These are phyloP conservation scores for Helianthus tuberosus DNA, from an alignment of 129 eudicot genomes.

Conservation along the genomic window DNA sequence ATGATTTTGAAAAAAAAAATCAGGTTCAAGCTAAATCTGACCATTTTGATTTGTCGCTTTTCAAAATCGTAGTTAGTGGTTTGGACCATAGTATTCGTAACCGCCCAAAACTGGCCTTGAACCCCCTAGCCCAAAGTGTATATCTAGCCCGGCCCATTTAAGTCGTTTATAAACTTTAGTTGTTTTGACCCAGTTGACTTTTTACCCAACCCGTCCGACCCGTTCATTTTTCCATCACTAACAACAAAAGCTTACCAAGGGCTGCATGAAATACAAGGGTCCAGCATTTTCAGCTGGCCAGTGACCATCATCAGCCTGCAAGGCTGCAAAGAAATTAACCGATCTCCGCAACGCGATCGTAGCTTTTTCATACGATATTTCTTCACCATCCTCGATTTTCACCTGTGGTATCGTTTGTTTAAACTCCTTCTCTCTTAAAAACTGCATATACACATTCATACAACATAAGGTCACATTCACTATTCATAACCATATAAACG, in stretches of 20 bases:
- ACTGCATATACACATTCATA: constrained; percentile 50
- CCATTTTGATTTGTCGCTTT: not conserved
- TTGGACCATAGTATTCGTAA: no score
- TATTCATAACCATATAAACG: constrained; percentile 12
- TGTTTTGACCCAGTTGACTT: not conserved
- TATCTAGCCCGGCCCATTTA: not conserved
- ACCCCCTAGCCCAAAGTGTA: no score
- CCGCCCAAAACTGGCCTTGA: no score
- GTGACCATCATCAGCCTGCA: constrained; percentile 88
- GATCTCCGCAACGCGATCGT: constrained; percentile 61
- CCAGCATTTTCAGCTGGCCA: constrained; percentile 98
- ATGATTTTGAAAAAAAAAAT: not conserved
- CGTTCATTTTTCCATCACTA: not conserved
- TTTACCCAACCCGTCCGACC: constrained; percentile 6
- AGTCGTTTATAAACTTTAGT: not conserved
- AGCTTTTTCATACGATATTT: constrained; percentile 60
- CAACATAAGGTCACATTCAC: not conserved
- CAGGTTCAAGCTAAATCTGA: not conserved
- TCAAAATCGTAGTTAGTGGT: no score
- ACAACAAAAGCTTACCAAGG: constrained; percentile 44
- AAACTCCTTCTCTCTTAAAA: constrained; percentile 58
- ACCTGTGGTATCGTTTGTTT: constrained; percentile 61
- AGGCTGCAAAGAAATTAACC: constrained; percentile 64
- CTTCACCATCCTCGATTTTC: constrained; percentile 70
- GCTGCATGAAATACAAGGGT: constrained; percentile 80